These are phyloP conservation scores for Plantago coronopus DNA, from an alignment of 305 asterid genomes.

Conservation along the genomic window DNA sequence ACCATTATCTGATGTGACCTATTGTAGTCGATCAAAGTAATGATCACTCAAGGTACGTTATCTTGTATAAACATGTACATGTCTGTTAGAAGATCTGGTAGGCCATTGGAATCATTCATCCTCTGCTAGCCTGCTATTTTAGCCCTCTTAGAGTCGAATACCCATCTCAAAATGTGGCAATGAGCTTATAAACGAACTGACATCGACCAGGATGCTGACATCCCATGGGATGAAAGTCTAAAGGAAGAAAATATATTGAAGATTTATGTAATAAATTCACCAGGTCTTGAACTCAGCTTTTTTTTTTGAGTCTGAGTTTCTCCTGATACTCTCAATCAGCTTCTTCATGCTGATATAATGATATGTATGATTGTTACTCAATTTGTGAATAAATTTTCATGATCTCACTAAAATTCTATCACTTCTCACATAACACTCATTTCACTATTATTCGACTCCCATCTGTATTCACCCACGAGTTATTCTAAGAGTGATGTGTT, in stretches of 20 bases:
- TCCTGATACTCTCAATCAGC: constrained; percentile 16
- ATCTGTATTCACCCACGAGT: too few species aligned
- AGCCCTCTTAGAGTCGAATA: constrained; percentile 3
- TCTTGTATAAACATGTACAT: constrained; percentile 7
- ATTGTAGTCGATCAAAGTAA: constrained; percentile 8
- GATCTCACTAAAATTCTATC: neutral
- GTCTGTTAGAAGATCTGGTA: constrained; percentile 1
- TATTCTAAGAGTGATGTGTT: too few species aligned
- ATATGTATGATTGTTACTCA: neutral
- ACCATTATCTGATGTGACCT: constrained; percentile 42
- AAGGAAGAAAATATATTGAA: constrained; percentile 4
- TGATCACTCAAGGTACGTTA: neutral
- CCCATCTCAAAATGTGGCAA: neutral
- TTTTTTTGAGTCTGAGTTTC: constrained; percentile 34
- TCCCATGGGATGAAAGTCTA: neutral
- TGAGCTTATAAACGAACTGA: neutral
- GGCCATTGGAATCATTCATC: neutral
- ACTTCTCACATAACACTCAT: too few species aligned
- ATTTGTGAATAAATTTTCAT: neutral
- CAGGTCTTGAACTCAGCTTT: constrained; percentile 33
- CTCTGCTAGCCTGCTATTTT: neutral
- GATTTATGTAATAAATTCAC: constrained; percentile 15
- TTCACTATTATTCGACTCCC: too few species aligned
- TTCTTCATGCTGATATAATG: neutral
- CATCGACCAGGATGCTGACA: constrained; percentile 8